phyloP scores from a whole-genome alignment of 148 eudicot genomes.

The Suaeda aralocaspica region DNA sequence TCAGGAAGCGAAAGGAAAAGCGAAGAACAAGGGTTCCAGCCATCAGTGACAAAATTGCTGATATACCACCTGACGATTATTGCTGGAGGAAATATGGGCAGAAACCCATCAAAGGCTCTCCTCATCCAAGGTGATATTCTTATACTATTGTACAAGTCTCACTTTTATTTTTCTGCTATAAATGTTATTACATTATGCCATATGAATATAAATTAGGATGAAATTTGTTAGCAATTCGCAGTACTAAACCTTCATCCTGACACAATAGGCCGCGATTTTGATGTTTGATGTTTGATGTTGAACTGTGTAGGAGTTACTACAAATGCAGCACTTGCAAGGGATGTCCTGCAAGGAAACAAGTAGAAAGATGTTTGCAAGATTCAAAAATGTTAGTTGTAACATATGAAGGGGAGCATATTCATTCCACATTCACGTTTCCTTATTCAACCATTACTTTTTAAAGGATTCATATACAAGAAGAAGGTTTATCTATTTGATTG shows the following conservation, averaged over 20 bases:
- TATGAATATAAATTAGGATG: neutral
- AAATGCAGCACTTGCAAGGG: slow-evolving; percentile 93
- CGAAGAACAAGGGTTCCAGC: slow-evolving; percentile 74
- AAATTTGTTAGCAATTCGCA: too few species aligned
- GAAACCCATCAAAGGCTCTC: slow-evolving; percentile 97
- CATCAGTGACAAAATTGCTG: slow-evolving; percentile 81
- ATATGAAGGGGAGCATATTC: slow-evolving; percentile 94
- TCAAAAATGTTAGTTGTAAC: slow-evolving; percentile 83
- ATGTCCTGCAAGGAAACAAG: slow-evolving; percentile 93
- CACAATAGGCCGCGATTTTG: too few species aligned
- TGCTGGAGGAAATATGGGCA: slow-evolving; percentile 99
- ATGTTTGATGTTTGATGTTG: neutral
- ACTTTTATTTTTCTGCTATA: too few species aligned
- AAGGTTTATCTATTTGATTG: neutral
- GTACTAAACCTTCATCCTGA: too few species aligned
- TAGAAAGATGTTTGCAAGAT: slow-evolving; percentile 86
- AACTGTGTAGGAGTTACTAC: slow-evolving; percentile 71
- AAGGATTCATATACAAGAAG: neutral
- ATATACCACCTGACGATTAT: slow-evolving; percentile 88
- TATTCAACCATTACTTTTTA: slow-evolving; percentile 29
- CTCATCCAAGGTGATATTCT: slow-evolving; percentile 77
- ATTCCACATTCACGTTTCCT: slow-evolving; percentile 36
- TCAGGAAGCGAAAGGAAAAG: slow-evolving; percentile 64
- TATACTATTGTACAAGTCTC: too few species aligned
- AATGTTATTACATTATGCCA: too few species aligned